These are phyloP conservation scores for Picea glauca DNA, from an alignment of 75 land plant species.

Conservation along the genomic window DNA sequence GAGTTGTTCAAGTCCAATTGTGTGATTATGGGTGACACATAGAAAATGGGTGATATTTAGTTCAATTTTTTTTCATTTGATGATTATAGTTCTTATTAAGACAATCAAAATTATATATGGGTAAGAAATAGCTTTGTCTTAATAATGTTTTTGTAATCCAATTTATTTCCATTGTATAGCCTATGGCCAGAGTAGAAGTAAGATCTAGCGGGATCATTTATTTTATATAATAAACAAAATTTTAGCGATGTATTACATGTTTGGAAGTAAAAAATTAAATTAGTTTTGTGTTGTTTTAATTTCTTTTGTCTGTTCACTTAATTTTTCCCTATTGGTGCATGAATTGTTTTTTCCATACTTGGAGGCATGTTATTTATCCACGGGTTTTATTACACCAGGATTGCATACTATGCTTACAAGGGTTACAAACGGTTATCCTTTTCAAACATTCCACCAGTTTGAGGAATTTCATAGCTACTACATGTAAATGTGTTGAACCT, in stretches of 20 bases:
- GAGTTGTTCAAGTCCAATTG: background rate
- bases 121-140: no score
- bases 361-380: conserved; percentile 80
- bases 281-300: background rate
- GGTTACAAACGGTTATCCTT: conserved; percentile 96
- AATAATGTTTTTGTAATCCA: no score
- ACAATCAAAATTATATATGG: no score
- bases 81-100: no score
- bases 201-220: background rate
- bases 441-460: conserved; percentile 78
- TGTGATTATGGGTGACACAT: no score
- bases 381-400: conserved; percentile 89
- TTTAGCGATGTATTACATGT: background rate
- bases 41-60: no score
- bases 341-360: conserved; percentile 70
- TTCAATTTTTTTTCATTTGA: no score
- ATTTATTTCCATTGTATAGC: no score
- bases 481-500: no score
- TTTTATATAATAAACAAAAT: background rate
- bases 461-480: background rate
- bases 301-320: background rate
- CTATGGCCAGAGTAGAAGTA: no score
- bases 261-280: no score
- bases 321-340: conserved; percentile 21
- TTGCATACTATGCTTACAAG: conserved; percentile 93